phyloP scores from a whole-genome alignment of 108 stramenopile species.

The Pseudonitzschia pungens region DNA sequence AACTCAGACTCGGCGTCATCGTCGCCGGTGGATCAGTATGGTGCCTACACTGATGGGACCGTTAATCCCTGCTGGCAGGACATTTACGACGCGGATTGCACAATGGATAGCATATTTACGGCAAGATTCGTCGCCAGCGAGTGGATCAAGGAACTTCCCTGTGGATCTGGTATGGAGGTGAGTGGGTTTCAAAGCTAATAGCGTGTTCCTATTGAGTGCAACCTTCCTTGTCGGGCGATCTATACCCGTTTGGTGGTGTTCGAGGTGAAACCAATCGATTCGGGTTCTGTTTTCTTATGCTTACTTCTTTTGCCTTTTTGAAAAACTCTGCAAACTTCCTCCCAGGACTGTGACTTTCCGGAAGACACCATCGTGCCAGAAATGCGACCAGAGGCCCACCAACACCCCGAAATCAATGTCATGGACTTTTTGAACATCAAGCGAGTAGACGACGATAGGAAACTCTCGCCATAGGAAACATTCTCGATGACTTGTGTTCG shows the following conservation, averaged over 20 bases:
- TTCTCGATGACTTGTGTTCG: neutral
- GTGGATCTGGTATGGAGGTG: conserved; percentile 51
- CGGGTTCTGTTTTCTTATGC: neutral
- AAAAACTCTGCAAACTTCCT: neutral
- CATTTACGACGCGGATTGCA: conserved; percentile 62
- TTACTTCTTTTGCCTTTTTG: neutral
- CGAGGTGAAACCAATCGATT: neutral
- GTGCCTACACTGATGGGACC: neutral
- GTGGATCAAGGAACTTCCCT: conserved; percentile 67
- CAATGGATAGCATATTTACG: conserved; percentile 46
- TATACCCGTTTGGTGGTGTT: neutral
- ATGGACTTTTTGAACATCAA: conserved; percentile 46
- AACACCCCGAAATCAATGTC: conserved; percentile 44
- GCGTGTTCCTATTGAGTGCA: neutral
- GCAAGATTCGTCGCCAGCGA: conserved; percentile 56
- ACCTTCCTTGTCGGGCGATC: neutral
- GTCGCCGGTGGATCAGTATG: neutral
- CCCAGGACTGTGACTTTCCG: conserved; percentile 58
- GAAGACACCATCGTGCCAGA: conserved; percentile 45
- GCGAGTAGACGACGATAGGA: conserved; percentile 19
- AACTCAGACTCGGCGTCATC: neutral
- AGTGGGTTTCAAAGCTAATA: neutral
- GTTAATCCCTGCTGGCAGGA: conserved; percentile 67
- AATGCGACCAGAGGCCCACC: conserved; percentile 29
- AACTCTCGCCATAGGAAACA: neutral